Percentiles rank a stretch among this genome's conserved stretches.
Conservation (phyloP, 768 basidiomycete genomes). For the Porpolomopsis calyptriformis region DNA sequence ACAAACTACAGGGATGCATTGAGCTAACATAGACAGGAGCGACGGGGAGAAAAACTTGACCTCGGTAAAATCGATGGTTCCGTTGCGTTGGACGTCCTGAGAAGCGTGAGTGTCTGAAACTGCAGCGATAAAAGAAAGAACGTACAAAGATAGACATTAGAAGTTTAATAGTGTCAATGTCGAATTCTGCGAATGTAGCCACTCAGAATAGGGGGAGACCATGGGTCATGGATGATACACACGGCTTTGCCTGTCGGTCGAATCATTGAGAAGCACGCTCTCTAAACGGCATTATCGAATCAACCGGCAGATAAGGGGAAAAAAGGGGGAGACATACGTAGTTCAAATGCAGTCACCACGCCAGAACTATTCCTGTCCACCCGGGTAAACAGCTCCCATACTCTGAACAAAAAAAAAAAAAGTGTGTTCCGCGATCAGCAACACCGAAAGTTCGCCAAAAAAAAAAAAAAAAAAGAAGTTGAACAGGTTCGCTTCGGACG, state of each 20-base stretch:
- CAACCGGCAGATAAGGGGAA: not conserved
- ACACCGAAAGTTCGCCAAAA: too few relatives aligned
- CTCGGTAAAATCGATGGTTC: slow-evolving; percentile 74
- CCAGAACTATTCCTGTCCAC: slow-evolving; percentile 67
- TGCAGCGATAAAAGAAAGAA: not conserved
- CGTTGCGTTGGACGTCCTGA: slow-evolving; percentile 61
- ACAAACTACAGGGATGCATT: slow-evolving; percentile 37
- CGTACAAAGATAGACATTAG: slow-evolving; percentile 74
- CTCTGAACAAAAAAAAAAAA: slow-evolving; percentile 24
- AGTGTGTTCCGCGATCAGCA: not conserved
- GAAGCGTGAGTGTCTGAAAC: not conserved
- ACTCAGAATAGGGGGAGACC: not conserved
- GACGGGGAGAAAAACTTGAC: slow-evolving; percentile 23
- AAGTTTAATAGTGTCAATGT: slow-evolving; percentile 78
- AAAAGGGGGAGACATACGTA: slow-evolving; percentile 36
- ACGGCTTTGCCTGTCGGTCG: slow-evolving; percentile 57
- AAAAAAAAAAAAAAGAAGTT: too few relatives aligned
- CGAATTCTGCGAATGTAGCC: slow-evolving; percentile 44
- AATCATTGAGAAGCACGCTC: slow-evolving; percentile 39
- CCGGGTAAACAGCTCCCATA: slow-evolving; percentile 63
- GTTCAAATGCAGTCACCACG: slow-evolving; percentile 50
- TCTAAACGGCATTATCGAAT: slow-evolving; percentile 20
- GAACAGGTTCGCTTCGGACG: too few relatives aligned
- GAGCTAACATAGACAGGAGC: slow-evolving; percentile 10
- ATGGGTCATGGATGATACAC: slow-evolving; percentile 20